Evolutionary conservation across 1,139 yeast species (phyloP), one percentile per base, ranked within the genome.

Genomic region (Lodderomyces metapsilosis): DNA sequence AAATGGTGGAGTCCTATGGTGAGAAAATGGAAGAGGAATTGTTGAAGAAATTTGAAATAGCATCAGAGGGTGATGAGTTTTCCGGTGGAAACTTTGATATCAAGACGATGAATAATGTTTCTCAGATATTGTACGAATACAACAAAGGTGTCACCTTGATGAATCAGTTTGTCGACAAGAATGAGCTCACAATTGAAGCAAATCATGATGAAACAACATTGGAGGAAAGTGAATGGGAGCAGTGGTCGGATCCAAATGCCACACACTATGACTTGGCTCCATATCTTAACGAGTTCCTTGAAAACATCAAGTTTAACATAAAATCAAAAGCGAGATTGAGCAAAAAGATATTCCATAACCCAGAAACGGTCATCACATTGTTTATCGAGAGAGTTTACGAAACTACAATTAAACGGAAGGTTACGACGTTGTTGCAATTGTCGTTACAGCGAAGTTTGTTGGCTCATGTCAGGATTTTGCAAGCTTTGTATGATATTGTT

Each of bases 81-180:
- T 41, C 44, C 7, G 85, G 84, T 49, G 63, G 62, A 44, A 69
- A 71, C 39, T 76, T 82, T 52, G 73, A 74, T n/a, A 78, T 78
- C 40, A 21, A 18, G 28, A 22, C 12, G 12, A 83, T 92, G 86
- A 82, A 78, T 51, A 89, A 84, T 44, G 80, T 88, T 30, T 89
- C 97, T 1, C 79, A 78, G 39, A 78, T 89, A n/a, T 68, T 91
- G 41, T 76, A 82, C 41, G 88, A 82, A 45, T 91, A 83, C 64
- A 91, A 92, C 55, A 94, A 91, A 9, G 97, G 97, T 8, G 74
- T 80, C 4, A 82, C 84, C 45, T 94, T 89, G 10, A 84, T 88
- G 11, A 89, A 84, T 57, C 79, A 86, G 40, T 91, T 88, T 63
- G 88, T 89, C 34, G 83, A 82, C 56, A 89, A 86, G 56, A 89